Base-by-base conservation (phyloP, 371 early-diverging fungal species). In the Syncephalastrum sp. region DNA sequence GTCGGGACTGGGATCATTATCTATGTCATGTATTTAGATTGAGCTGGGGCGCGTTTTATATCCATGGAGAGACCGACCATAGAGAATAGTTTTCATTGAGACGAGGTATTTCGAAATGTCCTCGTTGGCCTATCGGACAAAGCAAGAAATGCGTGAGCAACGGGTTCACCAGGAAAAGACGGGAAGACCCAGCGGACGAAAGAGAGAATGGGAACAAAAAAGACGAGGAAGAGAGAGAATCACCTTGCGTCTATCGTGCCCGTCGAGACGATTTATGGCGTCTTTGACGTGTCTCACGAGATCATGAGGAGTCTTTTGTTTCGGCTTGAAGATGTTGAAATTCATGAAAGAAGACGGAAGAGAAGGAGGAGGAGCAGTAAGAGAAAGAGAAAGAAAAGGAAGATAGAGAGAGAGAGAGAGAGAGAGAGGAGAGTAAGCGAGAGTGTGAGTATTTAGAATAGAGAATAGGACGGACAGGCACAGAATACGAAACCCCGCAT, bases 21-120 rank as follows among this genome's bases (percentile, higher is more conserved):
- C 94, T 91, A 33, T 33, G 2, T 33, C 10, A 33, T 33, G 38
- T 6, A 33, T 33, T 33, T 33, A 33, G 2, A 43, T 60, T 56
- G 14, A 60, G 66, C 75, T 16, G 62, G 64, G 60, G 48, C 33
- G 29, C 23, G 15, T 33, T 54, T 45, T 19, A 16, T 19, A 43
- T 51, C 42, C 33, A 17, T 42, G 42, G 14, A 42, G 8, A 42
- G 91, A 92, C 69, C 94, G 94, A 41, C 97, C 97, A 66, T 92
- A 93, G 42, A 98, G 82, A 52, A 97, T 93, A 50, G 79, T 85
- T 70, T 95, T 94, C 91, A 97, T 95, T 33, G 85, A 73, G 38
- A 91, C 81, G 19, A 97, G 81, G 70, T 90, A 91, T 79, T 93
- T 96, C 29, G 96, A 91, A 45, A 97, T 92, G 54, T 98, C 99